Evolutionary conservation across 257 asterid genomes (phyloP), one percentile per base, ranked within the genome.

Genomic region (Verbena officinalis): DNA sequence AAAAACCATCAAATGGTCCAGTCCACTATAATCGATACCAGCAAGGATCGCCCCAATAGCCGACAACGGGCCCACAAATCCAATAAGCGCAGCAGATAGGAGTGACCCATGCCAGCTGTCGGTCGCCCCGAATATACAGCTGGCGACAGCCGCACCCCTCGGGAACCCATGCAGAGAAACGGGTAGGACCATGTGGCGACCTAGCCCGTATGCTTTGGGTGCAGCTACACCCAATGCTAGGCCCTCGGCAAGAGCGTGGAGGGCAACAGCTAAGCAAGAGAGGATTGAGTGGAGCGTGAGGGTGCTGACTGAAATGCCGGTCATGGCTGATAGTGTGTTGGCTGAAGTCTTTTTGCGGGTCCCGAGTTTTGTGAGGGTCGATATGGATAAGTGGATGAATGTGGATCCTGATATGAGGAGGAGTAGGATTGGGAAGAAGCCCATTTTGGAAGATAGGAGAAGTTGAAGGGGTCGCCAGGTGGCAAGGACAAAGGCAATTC

Each of bases 161-260:
- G 97, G 97, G 60, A 93, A 82, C 12, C 99, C 99, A 8, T 93
- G 99, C 59, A 90, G 85, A 45, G 97, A 87, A 39, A 87, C 99
- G 0, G 99, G 99, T 15, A 93, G 94, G 67, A 93, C 95, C 95
- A 93, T 93, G 83, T 93, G 94, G 70, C 86, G 77, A 34, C 99
- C 99, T 0, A 90, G 89, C 13, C 97, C 99, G 9, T 90, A 90
- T 0, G 99, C 99, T 73, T 90, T 90, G 21, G 99, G 99, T 62
- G 97, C 99, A 16, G 97, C 99, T 10, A 94, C 99, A 21, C 99
- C 99, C 45, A 94, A 62, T 0, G 97, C 99, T 10, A 94, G 95
- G 50, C 99, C 99, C 83, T 94, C 99, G 0, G 97, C 77, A 0
- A 94, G 77, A 21, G 97, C 96, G 21, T 94, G 99, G 68, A 94